Base-by-base conservation (phyloP, 768 basidiomycete species). In the Boletus subparvulus region DNA sequence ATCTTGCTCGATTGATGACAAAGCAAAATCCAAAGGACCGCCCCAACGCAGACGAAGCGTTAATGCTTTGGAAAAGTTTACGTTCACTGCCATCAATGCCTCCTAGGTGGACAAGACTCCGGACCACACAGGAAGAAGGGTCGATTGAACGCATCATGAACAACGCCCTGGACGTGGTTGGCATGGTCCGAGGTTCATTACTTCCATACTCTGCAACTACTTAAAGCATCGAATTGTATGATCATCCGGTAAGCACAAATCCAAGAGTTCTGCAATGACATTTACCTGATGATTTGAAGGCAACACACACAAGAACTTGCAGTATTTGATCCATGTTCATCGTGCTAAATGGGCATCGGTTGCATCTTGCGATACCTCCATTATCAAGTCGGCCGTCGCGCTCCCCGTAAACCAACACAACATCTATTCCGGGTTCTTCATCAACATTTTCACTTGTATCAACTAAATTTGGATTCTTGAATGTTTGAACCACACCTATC, bases 71-170 rank as follows among this genome's bases (percentile, higher is more conserved):
- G 61, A 56, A 41, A 0, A 60, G 62, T 48, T 24, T 60, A 8
- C 33, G 14, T 11, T 54, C 3, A 7, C 44, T 55, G 6, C 53
- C 57, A 0, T 59, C 57, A 0, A 41, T 47, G 3, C 56, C 48
- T 0, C 57, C 57, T 2, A n/a, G 54, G 14, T 55, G 58, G 62
- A 55, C 45, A 4, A 63, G 54, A 24, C 61, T 63, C 11, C 40
- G 56, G 3, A 8, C 32, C 2, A 50, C 37, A 1, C 37, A 14
- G 7, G 57, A 63, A 21, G 62, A 63, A 47, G 47, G 54, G 7
- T 54, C 61, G 0, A 50, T 63, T 1, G 52, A 56, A 16, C 54
- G 54, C 16, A 63, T 63, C 16, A 26, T 64, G 49, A 64, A 64
- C 11, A 14, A 64, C 10, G 51, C 61, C 0, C 9, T 60, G 41